Evolutionary conservation across 345 rosid species (phyloP).

Genomic region (Acer campestre): DNA sequence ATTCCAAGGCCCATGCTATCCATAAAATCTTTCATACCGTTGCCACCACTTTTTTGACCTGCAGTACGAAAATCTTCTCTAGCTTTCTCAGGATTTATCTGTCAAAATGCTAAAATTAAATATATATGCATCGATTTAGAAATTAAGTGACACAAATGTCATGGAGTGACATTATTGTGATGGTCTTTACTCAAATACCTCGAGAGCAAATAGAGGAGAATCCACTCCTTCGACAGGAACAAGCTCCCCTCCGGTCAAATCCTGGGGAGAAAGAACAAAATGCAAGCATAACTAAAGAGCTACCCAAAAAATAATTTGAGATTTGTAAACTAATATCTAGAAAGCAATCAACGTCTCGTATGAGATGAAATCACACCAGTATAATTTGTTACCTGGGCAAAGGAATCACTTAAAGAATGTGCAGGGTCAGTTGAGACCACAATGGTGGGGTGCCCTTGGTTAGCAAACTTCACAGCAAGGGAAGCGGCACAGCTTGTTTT

Average conservation of each 20-base stretch:
- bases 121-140: slow-evolving; percentile 21
- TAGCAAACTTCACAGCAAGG: slow-evolving; percentile 82
- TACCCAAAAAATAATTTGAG: not conserved
- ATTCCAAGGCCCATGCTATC: slow-evolving; percentile 78
- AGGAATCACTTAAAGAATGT: slow-evolving; percentile 84
- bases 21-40: slow-evolving; percentile 63
- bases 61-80: slow-evolving; percentile 56
- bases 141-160: slow-evolving; percentile 7
- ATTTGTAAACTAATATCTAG: not conserved
- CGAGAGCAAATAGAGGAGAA: slow-evolving; percentile 73
- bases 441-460: slow-evolving; percentile 74
- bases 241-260: slow-evolving; percentile 68
- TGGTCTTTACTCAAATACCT: slow-evolving; percentile 42
- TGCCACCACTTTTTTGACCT: slow-evolving; percentile 37
- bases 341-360: not conserved
- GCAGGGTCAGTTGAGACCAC: slow-evolving; percentile 90
- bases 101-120: slow-evolving; percentile 24
- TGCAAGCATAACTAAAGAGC: not conserved
- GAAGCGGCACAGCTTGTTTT: slow-evolving; percentile 93
- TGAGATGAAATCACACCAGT: not conserved
- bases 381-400: slow-evolving; percentile 49
- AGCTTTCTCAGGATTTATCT: slow-evolving; percentile 70
- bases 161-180: not conserved
- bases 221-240: slow-evolving; percentile 73
- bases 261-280: slow-evolving; percentile 37